Percentiles rank a stretch among this genome's conserved stretches.
Evolutionary conservation across 441 rosid genomes (phyloP).

Genomic region (Iberis amara): DNA sequence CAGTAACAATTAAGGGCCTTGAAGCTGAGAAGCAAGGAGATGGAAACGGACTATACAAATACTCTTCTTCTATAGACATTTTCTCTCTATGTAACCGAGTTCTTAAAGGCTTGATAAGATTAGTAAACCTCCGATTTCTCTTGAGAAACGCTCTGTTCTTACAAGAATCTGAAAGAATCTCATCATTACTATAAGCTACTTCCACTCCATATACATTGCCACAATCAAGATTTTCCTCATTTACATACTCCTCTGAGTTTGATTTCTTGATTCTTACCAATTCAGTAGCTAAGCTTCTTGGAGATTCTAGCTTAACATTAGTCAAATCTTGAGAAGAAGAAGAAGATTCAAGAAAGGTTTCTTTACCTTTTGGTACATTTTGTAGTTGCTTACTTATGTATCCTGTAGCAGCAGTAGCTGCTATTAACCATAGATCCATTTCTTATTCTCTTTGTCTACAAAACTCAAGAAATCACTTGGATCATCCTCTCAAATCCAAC

Average conservation of each 20-base stretch:
- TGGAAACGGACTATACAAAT: conserved; percentile 37
- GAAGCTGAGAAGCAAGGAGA: conserved; percentile 34
- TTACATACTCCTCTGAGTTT: conserved; percentile 26
- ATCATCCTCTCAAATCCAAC: conserved; percentile 10
- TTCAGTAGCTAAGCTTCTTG: conserved; percentile 26
- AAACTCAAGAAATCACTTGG: conserved; percentile 18
- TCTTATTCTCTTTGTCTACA: conserved; percentile 5
- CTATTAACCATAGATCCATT: conserved; percentile 71
- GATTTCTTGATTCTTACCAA: conserved; percentile 33
- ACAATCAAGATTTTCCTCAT: conserved; percentile 26
- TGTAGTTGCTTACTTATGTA: conserved; percentile 52
- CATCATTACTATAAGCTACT: conserved; percentile 1
- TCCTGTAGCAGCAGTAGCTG: conserved; percentile 71
- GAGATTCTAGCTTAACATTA: conserved; percentile 21
- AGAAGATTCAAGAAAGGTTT: conserved; percentile 27
- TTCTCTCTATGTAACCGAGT: conserved; percentile 48
- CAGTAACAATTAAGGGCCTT: conserved; percentile 58
- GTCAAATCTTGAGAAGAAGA: conserved; percentile 13
- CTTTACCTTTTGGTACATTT: conserved; percentile 36
- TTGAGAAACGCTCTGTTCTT: conserved; percentile 40
- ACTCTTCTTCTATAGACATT: conserved; percentile 39
- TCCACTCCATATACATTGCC: conserved; percentile 18
- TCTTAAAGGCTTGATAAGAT: conserved; percentile 40
- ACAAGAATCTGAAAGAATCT: conserved; percentile 1
- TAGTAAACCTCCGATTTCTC: conserved; percentile 30